These are phyloP conservation scores for Peniophora sp. DNA, from an alignment of 1,284 basidiomycete species.

Conservation along the genomic window DNA sequence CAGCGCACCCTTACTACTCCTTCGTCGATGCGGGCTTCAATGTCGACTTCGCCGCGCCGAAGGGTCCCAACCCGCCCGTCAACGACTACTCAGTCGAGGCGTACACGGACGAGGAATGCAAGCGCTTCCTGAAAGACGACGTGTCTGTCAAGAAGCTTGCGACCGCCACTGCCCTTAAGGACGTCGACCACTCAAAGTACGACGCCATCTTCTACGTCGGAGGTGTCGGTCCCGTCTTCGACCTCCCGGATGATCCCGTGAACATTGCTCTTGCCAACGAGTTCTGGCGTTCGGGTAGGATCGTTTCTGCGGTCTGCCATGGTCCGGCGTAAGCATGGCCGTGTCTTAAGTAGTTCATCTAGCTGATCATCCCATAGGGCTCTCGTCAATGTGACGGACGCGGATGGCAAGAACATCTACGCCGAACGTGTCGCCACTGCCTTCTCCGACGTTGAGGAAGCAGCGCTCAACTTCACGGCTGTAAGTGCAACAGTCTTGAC, in stretches of 20 bases:
- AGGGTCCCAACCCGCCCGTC: constrained; percentile 57
- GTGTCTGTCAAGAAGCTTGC: constrained; percentile 44
- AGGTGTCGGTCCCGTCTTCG: constrained; percentile 58
- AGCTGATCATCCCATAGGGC: constrained; percentile 16
- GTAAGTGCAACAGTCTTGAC: constrained; percentile 29
- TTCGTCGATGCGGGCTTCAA: constrained; percentile 28
- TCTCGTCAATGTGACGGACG: constrained; percentile 40
- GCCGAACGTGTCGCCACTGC: constrained; percentile 46
- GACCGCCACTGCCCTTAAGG: constrained; percentile 46
- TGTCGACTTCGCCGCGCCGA: constrained; percentile 58
- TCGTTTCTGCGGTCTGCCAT: constrained; percentile 55
- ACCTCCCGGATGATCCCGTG: constrained; percentile 41
- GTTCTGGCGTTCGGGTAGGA: constrained; percentile 48
- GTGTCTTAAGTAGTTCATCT: neutral
- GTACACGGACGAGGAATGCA: constrained; percentile 43
- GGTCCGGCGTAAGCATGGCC: constrained; percentile 34
- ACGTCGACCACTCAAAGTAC: constrained; percentile 49
- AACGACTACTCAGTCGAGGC: constrained; percentile 20
- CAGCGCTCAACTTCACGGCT: constrained; percentile 11
- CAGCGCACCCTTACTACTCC: constrained; percentile 71
- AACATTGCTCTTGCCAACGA: constrained; percentile 45
- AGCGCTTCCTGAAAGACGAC: constrained; percentile 50
- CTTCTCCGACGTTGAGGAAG: constrained; percentile 63
- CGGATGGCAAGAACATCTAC: constrained; percentile 46
- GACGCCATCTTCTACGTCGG: constrained; percentile 69